Evolutionary conservation across 2,329 filamentous ascomycete species (phyloP).

Genomic region (Tolypocladium cylindrosporum): DNA sequence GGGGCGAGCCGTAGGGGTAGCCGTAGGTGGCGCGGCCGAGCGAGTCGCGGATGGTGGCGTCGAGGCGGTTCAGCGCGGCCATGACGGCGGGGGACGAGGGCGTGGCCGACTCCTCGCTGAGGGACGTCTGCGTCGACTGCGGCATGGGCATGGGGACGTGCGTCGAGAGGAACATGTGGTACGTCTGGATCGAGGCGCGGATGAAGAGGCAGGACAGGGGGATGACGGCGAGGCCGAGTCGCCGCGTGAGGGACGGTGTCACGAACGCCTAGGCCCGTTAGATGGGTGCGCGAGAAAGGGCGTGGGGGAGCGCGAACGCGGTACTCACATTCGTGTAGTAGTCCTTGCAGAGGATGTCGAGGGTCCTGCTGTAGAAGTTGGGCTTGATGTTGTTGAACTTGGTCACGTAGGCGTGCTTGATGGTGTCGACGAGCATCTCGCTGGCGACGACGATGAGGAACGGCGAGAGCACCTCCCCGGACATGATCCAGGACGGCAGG

Average conservation of each 20-base stretch:
- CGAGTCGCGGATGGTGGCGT: slow-evolving; percentile 64
- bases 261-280: slow-evolving; percentile 60
- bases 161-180: slow-evolving; percentile 93
- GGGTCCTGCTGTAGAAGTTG: slow-evolving; percentile 75
- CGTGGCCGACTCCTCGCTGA: slow-evolving; percentile 52
- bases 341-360: slow-evolving; percentile 92
- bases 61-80: slow-evolving; percentile 69
- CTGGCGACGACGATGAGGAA: slow-evolving; percentile 91
- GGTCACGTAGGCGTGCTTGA: slow-evolving; percentile 95
- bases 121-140: slow-evolving; percentile 53
- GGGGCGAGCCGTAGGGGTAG: slow-evolving; percentile 31
- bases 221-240: slow-evolving; percentile 83
- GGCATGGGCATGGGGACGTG: slow-evolving; percentile 67
- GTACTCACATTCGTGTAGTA: slow-evolving; percentile 80
- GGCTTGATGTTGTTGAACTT: slow-evolving; percentile 98
- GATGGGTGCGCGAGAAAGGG: not conserved
- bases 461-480: slow-evolving; percentile 80
- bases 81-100: slow-evolving; percentile 64
- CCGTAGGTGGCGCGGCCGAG: slow-evolving; percentile 66
- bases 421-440: slow-evolving; percentile 92
- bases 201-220: slow-evolving; percentile 93
- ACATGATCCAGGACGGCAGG: slow-evolving; percentile 66
- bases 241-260: slow-evolving; percentile 79
- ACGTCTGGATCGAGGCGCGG: slow-evolving; percentile 86
- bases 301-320: not conserved